These are phyloP conservation scores for Brassica hybrid DNA, from an alignment of 441 rosid species.

Conservation along the genomic window DNA sequence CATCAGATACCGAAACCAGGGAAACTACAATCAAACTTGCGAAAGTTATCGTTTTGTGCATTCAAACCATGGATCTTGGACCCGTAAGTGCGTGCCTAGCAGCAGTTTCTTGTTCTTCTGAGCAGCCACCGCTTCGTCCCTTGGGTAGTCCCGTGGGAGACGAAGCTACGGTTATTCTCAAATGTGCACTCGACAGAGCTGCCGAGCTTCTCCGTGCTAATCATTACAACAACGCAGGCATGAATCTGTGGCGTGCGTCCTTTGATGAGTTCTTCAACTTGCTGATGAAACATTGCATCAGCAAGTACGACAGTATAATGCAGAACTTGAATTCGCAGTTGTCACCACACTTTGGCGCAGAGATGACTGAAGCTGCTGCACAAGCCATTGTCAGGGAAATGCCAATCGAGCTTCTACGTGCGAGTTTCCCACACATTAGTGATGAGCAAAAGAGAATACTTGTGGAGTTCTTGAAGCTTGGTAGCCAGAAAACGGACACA, in stretches of 20 bases:
- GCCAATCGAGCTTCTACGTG: constrained; percentile 77
- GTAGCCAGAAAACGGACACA: constrained; percentile 42
- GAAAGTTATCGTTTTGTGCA: constrained; percentile 59
- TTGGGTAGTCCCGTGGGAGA: constrained; percentile 69
- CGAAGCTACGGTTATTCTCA: constrained; percentile 64
- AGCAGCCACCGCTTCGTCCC: constrained; percentile 80
- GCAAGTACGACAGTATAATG: constrained; percentile 71
- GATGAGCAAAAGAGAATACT: constrained; percentile 74
- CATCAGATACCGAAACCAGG: constrained; percentile 58
- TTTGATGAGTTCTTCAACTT: constrained; percentile 81
- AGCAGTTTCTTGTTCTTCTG: constrained; percentile 78
- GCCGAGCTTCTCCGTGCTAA: constrained; percentile 60
- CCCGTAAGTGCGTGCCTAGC: constrained; percentile 75
- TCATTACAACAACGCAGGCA: constrained; percentile 51
- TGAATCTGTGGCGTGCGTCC: constrained; percentile 78
- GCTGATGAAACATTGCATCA: constrained; percentile 71
- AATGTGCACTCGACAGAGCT: constrained; percentile 73
- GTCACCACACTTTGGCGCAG: constrained; percentile 37
- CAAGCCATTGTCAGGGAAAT: constrained; percentile 77
- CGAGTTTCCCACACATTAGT: constrained; percentile 71
- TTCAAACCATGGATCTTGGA: constrained; percentile 70
- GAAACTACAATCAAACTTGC: constrained; percentile 64
- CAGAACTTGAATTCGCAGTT: constrained; percentile 52
- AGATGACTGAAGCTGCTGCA: constrained; percentile 59
- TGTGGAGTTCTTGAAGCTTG: constrained; percentile 70